Conservation (phyloP, 257 asterid species). For the Solanum infundibuliforme region DNA sequence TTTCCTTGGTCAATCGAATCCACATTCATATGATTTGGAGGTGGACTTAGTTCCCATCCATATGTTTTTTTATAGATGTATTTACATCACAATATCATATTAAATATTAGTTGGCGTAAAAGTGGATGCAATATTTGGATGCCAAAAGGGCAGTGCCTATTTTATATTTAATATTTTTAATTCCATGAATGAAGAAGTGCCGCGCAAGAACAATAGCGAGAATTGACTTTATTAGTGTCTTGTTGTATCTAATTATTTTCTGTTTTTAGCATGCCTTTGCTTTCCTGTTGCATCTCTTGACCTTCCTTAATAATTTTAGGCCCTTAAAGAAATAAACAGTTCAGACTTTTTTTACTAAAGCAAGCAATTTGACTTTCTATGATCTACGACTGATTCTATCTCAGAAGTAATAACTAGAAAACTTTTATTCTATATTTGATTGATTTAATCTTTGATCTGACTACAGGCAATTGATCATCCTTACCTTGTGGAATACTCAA, state of each 20-base stretch:
- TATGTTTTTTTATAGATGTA: not conserved
- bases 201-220: not conserved
- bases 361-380: not conserved
- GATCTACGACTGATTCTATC: not conserved
- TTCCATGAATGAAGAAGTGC: not conserved
- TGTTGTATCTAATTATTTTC: not conserved
- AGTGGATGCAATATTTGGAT: not conserved
- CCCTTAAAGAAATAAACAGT: not conserved
- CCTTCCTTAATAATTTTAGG: not conserved
- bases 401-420: not conserved
- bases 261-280: not conserved
- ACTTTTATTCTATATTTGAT: not conserved
- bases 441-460: constrained; percentile 2
- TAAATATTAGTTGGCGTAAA: not conserved
- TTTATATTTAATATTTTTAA: not conserved
- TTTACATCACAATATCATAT: not conserved
- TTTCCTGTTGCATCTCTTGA: not conserved
- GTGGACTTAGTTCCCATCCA: too few relatives aligned
- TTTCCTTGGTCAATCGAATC: not conserved
- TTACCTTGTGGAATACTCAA: constrained; percentile 84
- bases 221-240: not conserved
- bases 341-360: not conserved
- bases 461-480: constrained; percentile 93
- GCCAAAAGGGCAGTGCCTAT: not conserved
- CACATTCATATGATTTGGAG: not conserved